phyloP scores from a whole-genome alignment of 2,329 filamentous ascomycete species.

The Pseudocercospora crystallina region DNA sequence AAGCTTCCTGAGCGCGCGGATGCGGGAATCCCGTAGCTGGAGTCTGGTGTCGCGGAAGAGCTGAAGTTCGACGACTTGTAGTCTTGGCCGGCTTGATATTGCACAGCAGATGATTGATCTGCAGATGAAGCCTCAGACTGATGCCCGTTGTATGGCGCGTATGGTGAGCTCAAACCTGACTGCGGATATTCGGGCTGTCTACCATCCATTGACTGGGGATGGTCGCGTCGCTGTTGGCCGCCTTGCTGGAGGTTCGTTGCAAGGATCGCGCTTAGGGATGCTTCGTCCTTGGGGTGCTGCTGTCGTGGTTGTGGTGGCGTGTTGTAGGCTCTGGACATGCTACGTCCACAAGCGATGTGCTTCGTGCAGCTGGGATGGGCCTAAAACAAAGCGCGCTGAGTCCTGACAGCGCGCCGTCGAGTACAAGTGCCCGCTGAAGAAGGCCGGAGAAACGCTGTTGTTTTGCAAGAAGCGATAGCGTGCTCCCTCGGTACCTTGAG shows the following conservation, averaged over 20 bases:
- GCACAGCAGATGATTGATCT: slow-evolving; percentile 93
- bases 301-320: slow-evolving; percentile 21
- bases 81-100: slow-evolving; percentile 82
- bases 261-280: slow-evolving; percentile 41
- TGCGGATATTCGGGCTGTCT: slow-evolving; percentile 53
- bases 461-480: slow-evolving; percentile 42
- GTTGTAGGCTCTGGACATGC: slow-evolving; percentile 48
- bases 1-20: slow-evolving; percentile 79
- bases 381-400: slow-evolving; percentile 32
- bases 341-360: slow-evolving; percentile 35
- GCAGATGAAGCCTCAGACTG: slow-evolving; percentile 80
- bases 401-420: slow-evolving; percentile 34
- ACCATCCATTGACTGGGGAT: slow-evolving; percentile 54
- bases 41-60: slow-evolving; percentile 73
- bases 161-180: slow-evolving; percentile 57
- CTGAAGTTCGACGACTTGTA: slow-evolving; percentile 71
- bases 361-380: slow-evolving; percentile 33
- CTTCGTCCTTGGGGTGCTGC: slow-evolving; percentile 35
- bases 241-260: slow-evolving; percentile 37
- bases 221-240: slow-evolving; percentile 31
- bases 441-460: slow-evolving; percentile 35
- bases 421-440: slow-evolving; percentile 36
- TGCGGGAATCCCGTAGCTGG: slow-evolving; percentile 78
- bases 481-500: slow-evolving; percentile 42
- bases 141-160: slow-evolving; percentile 53